phyloP scores from a whole-genome alignment of 345 rosid genomes.

The Salix arbutifolia region DNA sequence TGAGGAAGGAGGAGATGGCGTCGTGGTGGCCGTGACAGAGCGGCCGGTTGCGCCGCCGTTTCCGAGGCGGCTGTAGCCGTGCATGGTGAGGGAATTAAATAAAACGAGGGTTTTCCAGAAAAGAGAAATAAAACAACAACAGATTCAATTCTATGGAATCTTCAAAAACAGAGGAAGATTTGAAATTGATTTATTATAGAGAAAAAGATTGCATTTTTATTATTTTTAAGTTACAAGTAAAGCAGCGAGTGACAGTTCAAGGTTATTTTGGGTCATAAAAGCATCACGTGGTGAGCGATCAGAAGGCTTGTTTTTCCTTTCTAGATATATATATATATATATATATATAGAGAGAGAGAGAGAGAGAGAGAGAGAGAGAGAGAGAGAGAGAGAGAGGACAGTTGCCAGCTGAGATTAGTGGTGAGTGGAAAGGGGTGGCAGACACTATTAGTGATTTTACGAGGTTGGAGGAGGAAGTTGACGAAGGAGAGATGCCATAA shows the following conservation, averaged over 20 bases:
- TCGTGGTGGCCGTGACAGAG: conserved; percentile 25
- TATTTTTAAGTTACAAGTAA: background rate
- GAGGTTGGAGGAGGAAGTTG: too few relatives aligned
- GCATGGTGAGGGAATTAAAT: conserved; percentile 31
- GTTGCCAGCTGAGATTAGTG: too few relatives aligned
- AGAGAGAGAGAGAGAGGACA: too few relatives aligned
- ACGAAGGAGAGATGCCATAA: too few relatives aligned
- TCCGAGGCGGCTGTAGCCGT: conserved; percentile 88
- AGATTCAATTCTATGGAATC: background rate
- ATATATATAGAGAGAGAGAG: too few relatives aligned
- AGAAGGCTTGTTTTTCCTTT: background rate
- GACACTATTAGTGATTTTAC: too few relatives aligned
- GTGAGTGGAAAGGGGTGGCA: too few relatives aligned
- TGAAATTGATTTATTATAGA: background rate
- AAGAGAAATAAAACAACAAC: too few relatives aligned
- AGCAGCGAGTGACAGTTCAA: background rate
- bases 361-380: too few relatives aligned
- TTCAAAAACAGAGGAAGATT: background rate
- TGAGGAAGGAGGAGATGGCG: conserved; percentile 75
- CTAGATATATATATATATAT: too few relatives aligned
- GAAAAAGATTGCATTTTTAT: background rate
- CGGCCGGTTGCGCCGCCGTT: conserved; percentile 27
- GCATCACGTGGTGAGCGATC: background rate
- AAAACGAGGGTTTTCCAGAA: background rate
- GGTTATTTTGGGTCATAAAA: background rate